phyloP scores from a whole-genome alignment of 2,329 filamentous ascomycete species.

The Penicillium sp. region DNA sequence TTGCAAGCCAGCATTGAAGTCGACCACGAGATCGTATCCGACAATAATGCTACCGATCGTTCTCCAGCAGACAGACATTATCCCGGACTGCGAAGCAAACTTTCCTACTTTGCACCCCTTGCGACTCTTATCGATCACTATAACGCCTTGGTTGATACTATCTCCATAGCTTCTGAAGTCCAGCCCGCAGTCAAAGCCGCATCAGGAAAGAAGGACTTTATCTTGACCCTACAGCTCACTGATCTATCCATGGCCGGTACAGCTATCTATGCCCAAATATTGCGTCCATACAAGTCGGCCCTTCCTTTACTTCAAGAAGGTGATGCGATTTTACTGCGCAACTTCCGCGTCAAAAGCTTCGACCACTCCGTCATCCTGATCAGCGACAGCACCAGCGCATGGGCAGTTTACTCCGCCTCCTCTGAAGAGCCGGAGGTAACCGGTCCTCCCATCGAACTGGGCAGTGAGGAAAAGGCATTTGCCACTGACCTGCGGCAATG shows the following conservation, averaged over 20 bases:
- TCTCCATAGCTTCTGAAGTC: conserved; percentile 45
- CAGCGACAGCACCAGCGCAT: conserved; percentile 50
- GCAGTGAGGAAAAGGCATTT: conserved; percentile 41
- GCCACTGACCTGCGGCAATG: conserved; percentile 44
- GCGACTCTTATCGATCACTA: conserved; percentile 50
- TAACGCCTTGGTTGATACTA: conserved; percentile 45
- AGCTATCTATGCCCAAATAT: conserved; percentile 47
- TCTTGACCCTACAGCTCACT: conserved; percentile 47
- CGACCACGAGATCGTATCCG: conserved; percentile 14
- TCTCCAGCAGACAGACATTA: conserved; percentile 33
- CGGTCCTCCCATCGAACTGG: conserved; percentile 48
- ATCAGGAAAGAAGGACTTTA: conserved; percentile 47
- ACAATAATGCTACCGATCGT: conserved; percentile 14
- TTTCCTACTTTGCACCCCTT: conserved; percentile 51
- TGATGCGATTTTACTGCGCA: conserved; percentile 50
- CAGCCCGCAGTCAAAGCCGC: conserved; percentile 39
- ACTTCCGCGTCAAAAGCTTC: conserved; percentile 51
- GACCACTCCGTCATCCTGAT: conserved; percentile 47
- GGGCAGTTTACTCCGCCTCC: conserved; percentile 49
- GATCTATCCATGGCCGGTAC: conserved; percentile 50
- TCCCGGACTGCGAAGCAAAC: conserved; percentile 45
- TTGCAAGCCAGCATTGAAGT: conserved; percentile 18
- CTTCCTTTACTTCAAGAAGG: conserved; percentile 46
- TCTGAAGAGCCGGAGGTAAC: conserved; percentile 36
- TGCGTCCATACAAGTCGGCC: conserved; percentile 44